phyloP scores from a whole-genome alignment of 164 flowering plant species.

The Chimonanthus praecox region DNA sequence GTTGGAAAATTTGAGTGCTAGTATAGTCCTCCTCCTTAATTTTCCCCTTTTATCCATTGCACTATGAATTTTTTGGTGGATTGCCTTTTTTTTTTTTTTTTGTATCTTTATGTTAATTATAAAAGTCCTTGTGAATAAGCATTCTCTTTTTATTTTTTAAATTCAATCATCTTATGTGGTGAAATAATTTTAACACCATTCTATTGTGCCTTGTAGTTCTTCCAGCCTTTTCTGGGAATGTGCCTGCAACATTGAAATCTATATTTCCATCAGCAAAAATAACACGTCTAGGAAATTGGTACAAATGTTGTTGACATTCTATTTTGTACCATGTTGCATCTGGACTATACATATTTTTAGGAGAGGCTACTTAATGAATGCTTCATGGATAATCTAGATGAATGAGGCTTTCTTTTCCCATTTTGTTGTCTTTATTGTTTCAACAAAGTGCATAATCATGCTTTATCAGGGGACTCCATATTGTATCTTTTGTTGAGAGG shows the following conservation, averaged over 20 bases:
- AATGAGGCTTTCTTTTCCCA: too few relatives aligned
- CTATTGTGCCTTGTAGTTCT: conserved; percentile 37
- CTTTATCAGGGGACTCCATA: too few relatives aligned
- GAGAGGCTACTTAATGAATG: too few relatives aligned
- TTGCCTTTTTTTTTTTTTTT: too few relatives aligned
- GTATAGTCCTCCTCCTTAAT: too few relatives aligned
- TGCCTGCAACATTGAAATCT: conserved; percentile 55
- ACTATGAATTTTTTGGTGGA: too few relatives aligned
- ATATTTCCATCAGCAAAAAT: conserved; percentile 68
- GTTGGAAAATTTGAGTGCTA: background rate
- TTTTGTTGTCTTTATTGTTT: too few relatives aligned
- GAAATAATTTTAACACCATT: background rate
- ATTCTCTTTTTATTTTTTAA: background rate
- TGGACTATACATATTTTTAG: background rate
- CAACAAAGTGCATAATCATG: too few relatives aligned
- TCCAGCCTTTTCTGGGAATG: conserved; percentile 82
- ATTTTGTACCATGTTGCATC: background rate
- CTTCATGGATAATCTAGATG: too few relatives aligned
- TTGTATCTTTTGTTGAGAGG: too few relatives aligned
- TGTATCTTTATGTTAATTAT: too few relatives aligned
- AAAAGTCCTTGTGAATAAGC: background rate
- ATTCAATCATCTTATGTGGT: background rate
- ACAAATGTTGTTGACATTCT: background rate
- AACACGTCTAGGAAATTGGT: conserved; percentile 71
- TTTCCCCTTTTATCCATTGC: too few relatives aligned